Evolutionary conservation across 306 rosid species (phyloP).

Genomic region (Fagus crenata): DNA sequence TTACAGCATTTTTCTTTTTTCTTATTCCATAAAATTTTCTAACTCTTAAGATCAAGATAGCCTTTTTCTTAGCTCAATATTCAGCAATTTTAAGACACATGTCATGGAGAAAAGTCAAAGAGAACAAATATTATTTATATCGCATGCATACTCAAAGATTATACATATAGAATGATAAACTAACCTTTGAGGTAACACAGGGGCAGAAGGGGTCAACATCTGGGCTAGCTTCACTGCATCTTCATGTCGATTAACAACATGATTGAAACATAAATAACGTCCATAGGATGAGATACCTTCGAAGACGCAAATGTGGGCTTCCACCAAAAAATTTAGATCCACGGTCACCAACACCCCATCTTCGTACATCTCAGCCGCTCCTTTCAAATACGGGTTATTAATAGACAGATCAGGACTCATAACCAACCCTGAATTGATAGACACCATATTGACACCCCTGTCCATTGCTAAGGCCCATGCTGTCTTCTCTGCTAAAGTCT

Average conservation of each 20-base stretch:
- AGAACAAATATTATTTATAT: no score
- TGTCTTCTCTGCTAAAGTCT: conserved; percentile 74
- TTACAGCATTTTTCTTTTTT: no score
- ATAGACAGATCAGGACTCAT: conserved; percentile 53
- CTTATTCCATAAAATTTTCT: no score
- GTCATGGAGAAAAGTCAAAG: no score
- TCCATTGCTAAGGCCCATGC: conserved; percentile 96
- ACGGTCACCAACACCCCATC: conserved; percentile 80
- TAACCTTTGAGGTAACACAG: conserved; percentile 51
- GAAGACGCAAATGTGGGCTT: conserved; percentile 66
- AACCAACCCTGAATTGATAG: conserved; percentile 54
- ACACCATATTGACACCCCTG: conserved; percentile 77
- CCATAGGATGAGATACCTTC: conserved; percentile 81
- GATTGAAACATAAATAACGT: conserved; percentile 85
- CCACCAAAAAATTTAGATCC: conserved; percentile 56
- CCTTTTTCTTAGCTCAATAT: no score
- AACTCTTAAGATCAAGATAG: no score
- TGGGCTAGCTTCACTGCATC: conserved; percentile 68
- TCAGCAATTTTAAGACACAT: no score
- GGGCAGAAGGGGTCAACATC: conserved; percentile 49
- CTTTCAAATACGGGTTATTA: conserved; percentile 61
- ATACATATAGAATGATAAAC: not conserved
- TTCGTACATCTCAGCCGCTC: conserved; percentile 97
- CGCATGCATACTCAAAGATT: not conserved
- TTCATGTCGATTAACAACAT: conserved; percentile 48